Evolutionary conservation across 495 filamentous ascomycete species (phyloP).

Genomic region (Gamarada debralockiae): DNA sequence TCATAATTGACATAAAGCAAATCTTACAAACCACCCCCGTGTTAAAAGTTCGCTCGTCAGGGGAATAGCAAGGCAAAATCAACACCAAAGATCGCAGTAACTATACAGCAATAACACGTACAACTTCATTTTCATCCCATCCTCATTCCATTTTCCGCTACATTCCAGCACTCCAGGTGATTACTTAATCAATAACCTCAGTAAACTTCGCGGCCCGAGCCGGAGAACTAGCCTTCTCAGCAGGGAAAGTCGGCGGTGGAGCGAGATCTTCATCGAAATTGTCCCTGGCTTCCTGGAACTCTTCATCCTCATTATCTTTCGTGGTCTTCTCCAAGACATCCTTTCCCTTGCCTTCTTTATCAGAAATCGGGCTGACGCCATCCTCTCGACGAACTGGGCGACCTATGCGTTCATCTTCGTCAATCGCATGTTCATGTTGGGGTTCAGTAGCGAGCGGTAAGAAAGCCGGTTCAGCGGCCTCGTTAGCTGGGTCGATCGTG

Average conservation of each 20-base stretch:
- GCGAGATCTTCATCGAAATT: conserved; percentile 42
- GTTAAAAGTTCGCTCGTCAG: too few relatives aligned
- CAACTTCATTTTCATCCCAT: background rate
- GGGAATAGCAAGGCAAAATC: too few relatives aligned
- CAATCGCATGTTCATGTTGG: background rate
- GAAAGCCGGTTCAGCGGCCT: background rate
- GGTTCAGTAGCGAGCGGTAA: background rate
- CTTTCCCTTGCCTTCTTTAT: background rate
- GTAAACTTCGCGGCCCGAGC: conserved; percentile 27
- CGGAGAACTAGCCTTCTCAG: conserved; percentile 22
- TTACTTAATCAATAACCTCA: conserved; percentile 28
- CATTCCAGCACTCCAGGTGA: too few relatives aligned
- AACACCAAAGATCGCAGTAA: too few relatives aligned
- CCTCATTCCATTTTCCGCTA: background rate
- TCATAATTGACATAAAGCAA: too few relatives aligned
- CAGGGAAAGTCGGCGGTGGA: conserved; percentile 17
- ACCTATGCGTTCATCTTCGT: too few relatives aligned
- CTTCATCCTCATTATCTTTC: conserved; percentile 14
- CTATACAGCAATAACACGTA: too few relatives aligned
- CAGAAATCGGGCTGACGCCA: too few relatives aligned
- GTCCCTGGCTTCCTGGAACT: conserved; percentile 36
- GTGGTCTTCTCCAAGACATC: background rate
- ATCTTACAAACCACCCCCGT: too few relatives aligned
- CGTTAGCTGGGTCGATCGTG: too few relatives aligned
- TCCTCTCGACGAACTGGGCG: too few relatives aligned